phyloP scores from a whole-genome alignment of 208 protist species.

The Tritrichomonas musculus region DNA sequence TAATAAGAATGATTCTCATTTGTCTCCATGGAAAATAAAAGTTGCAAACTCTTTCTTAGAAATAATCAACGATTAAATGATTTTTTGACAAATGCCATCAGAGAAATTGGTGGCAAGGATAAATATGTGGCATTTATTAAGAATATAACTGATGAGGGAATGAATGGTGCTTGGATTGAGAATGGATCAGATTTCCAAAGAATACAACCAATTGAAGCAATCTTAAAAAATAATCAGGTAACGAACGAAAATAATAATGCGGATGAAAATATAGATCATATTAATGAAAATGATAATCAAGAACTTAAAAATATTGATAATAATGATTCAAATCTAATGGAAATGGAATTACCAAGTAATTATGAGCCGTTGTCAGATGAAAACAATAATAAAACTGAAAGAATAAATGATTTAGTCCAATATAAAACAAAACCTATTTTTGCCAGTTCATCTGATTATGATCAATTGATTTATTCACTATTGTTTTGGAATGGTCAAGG shows the following conservation, averaged over 20 bases:
- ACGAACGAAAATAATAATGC: background rate
- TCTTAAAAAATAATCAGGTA: background rate
- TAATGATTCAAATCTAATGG: background rate
- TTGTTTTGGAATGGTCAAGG: background rate
- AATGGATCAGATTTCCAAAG: background rate
- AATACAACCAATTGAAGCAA: background rate
- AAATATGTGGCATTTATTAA: background rate
- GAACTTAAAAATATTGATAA: background rate
- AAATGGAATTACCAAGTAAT: background rate
- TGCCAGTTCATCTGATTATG: background rate
- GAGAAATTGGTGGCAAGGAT: too few relatives aligned
- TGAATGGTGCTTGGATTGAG: background rate
- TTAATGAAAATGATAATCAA: background rate
- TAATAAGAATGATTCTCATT: too few relatives aligned
- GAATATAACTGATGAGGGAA: background rate
- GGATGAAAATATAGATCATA: background rate
- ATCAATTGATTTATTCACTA: background rate
- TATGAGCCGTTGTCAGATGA: background rate
- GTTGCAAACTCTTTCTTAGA: too few relatives aligned
- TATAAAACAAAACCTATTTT: background rate
- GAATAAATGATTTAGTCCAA: background rate
- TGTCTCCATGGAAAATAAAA: too few relatives aligned
- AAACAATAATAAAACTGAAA: background rate
- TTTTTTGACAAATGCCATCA: too few relatives aligned
- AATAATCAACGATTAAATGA: too few relatives aligned